Evolutionary conservation across 2,329 filamentous ascomycete species (phyloP).

Genomic region (Clonostachys byssicola): DNA sequence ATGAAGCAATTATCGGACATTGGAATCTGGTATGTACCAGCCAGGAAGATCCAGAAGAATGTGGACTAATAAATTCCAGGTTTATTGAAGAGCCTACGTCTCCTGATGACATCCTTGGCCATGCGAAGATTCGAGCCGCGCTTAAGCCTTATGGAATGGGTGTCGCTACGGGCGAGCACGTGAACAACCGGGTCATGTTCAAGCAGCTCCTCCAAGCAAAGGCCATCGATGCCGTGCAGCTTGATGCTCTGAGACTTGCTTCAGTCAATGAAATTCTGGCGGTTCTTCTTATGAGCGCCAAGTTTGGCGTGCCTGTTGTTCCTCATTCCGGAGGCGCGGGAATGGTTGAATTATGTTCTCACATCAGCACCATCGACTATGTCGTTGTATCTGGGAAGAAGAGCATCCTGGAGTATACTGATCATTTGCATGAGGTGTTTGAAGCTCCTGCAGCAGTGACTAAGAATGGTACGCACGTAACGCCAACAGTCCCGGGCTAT

Average conservation of each 20-base stretch:
- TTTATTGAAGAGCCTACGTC: slow-evolving; percentile 94
- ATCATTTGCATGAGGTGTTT: slow-evolving; percentile 73
- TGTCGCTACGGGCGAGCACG: slow-evolving; percentile 91
- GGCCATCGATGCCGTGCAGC: slow-evolving; percentile 84
- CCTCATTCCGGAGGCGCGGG: slow-evolving; percentile 88
- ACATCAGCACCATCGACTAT: slow-evolving; percentile 89
- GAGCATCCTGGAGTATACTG: slow-evolving; percentile 84
- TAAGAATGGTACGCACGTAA: no score
- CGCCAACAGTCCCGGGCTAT: no score
- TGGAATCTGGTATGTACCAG: slow-evolving; percentile 6
- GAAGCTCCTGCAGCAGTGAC: no score
- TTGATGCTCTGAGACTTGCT: slow-evolving; percentile 85
- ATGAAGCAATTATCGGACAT: slow-evolving; percentile 80
- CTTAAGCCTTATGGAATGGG: slow-evolving; percentile 72
- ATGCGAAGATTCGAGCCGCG: slow-evolving; percentile 79
- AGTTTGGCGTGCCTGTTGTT: slow-evolving; percentile 76
- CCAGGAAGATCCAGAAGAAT: no score
- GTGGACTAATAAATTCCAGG: slow-evolving; percentile 70
- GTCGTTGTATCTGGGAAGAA: slow-evolving; percentile 81
- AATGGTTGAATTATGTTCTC: slow-evolving; percentile 89
- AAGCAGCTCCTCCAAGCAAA: slow-evolving; percentile 81
- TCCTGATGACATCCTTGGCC: slow-evolving; percentile 84
- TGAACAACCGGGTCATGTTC: slow-evolving; percentile 90
- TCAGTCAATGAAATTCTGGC: slow-evolving; percentile 90
- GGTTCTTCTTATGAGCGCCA: slow-evolving; percentile 81